phyloP scores from a whole-genome alignment of 208 protist species.

The Crithidia expoeki region DNA sequence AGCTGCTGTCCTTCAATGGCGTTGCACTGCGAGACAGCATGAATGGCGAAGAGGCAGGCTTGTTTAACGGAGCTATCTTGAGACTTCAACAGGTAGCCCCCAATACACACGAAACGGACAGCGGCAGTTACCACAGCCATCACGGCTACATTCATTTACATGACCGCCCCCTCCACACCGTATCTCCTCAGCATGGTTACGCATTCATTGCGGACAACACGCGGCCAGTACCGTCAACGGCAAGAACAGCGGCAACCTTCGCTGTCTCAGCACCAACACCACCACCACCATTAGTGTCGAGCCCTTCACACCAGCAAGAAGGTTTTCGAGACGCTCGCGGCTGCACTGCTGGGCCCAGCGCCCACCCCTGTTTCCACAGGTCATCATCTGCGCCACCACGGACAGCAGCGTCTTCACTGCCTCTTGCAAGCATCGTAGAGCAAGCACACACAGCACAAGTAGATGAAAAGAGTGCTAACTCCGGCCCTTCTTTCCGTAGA shows the following conservation, averaged over 20 bases:
- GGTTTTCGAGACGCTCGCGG: neutral
- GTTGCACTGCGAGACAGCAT: constrained; percentile 33
- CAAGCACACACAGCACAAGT: too few species aligned
- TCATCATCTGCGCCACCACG: neutral
- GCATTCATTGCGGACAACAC: too few species aligned
- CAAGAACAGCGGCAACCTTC: too few species aligned
- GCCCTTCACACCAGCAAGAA: neutral
- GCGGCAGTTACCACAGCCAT: neutral
- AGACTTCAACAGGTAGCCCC: constrained; percentile 39
- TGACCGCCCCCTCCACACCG: too few species aligned
- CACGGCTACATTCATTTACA: neutral
- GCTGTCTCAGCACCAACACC: neutral
- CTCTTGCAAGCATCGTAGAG: too few species aligned
- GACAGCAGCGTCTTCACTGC: neutral
- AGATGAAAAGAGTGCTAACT: too few species aligned
- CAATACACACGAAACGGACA: neutral
- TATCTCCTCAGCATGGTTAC: too few species aligned
- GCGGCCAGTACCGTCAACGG: too few species aligned
- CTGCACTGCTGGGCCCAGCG: neutral
- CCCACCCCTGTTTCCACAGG: neutral
- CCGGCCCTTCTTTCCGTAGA: too few species aligned
- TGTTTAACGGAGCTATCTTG: constrained; percentile 65
- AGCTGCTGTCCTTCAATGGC: constrained; percentile 64
- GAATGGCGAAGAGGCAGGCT: constrained; percentile 51
- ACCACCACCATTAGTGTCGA: neutral